These are phyloP conservation scores for Globisporangium spiculum DNA, from an alignment of 352 stramenopile genomes.

Conservation along the genomic window DNA sequence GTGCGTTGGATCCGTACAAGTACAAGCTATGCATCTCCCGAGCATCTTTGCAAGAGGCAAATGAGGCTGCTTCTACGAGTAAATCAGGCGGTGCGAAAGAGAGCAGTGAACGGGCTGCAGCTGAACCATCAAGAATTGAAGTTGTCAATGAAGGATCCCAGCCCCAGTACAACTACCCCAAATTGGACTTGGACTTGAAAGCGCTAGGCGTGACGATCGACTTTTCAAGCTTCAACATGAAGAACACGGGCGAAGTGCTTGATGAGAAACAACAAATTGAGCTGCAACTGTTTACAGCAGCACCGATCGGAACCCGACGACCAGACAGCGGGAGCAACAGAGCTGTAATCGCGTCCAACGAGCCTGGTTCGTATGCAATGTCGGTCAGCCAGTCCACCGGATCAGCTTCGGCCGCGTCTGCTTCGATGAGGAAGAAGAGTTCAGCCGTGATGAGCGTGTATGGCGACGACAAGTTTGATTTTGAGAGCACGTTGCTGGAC, in stretches of 20 bases:
- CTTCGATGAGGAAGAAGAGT: constrained; percentile 26
- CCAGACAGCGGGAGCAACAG: constrained; percentile 26
- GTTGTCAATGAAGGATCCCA: constrained; percentile 4
- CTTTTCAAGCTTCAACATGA: constrained; percentile 50
- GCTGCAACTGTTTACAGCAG: constrained; percentile 80
- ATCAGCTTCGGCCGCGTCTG: constrained; percentile 16
- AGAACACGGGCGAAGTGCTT: constrained; percentile 53
- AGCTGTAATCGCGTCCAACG: constrained; percentile 2
- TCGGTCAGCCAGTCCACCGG: constrained; percentile 24
- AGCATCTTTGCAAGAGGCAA: constrained; percentile 62
- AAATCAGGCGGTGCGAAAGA: constrained; percentile 20
- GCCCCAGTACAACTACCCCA: constrained; percentile 40
- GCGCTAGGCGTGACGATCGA: constrained; percentile 55
- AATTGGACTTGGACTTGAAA: constrained; percentile 56
- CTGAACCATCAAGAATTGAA: background rate
- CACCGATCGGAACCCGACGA: constrained; percentile 80
- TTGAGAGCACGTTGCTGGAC: constrained; percentile 65
- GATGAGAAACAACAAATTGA: constrained; percentile 89
- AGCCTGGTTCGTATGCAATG: constrained; percentile 11
- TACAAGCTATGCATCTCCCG: constrained; percentile 86
- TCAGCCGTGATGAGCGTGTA: constrained; percentile 15
- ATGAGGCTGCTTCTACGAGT: constrained; percentile 41
- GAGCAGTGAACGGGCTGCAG: constrained; percentile 9
- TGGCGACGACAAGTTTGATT: constrained; percentile 52
- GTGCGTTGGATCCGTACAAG: constrained; percentile 95